Conservation (phyloP, 2,329 filamentous ascomycete species). For the Penicillium sp. region DNA sequence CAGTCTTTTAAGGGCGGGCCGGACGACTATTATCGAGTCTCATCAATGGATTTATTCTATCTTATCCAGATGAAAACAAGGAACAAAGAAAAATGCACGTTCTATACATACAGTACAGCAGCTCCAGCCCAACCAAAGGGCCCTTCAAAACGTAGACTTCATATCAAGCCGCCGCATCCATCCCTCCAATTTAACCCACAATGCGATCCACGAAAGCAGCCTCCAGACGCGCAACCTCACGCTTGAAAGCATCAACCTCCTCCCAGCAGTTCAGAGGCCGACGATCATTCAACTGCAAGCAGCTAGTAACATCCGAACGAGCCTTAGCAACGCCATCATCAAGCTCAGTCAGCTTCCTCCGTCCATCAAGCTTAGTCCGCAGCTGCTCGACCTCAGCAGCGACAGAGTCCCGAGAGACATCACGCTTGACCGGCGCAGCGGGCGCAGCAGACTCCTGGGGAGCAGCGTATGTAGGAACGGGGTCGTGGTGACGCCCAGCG, state of each 20-base stretch:
- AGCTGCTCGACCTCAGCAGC: conserved; percentile 60
- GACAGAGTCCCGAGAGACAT: conserved; percentile 55
- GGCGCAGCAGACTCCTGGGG: conserved; percentile 20
- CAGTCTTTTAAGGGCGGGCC: no score
- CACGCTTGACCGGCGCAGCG: conserved; percentile 36
- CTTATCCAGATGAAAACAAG: conserved; percentile 10
- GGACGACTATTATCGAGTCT: not conserved
- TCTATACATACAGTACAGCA: conserved; percentile 32
- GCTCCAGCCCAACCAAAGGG: conserved; percentile 8
- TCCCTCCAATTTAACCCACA: conserved; percentile 35
- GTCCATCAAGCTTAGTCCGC: conserved; percentile 59
- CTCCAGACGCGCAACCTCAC: conserved; percentile 83
- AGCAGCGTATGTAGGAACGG: conserved; percentile 17
- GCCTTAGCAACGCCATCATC: conserved; percentile 74
- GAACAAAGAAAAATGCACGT: conserved; percentile 20
- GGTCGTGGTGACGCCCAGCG: conserved; percentile 40
- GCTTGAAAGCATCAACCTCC: conserved; percentile 89
- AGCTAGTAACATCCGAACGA: conserved; percentile 74
- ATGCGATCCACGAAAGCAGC: conserved; percentile 85
- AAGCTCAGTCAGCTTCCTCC: conserved; percentile 62
- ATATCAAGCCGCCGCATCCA: conserved; percentile 8
- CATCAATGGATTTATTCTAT: conserved; percentile 18
- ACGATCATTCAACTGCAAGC: conserved; percentile 80
- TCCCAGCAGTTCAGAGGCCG: conserved; percentile 91
- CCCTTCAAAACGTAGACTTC: conserved; percentile 13